Percentiles rank a stretch among this genome's conserved stretches.
Conservation (phyloP, 106 monocot genomes). For the Acanthochlamys bracteata region DNA sequence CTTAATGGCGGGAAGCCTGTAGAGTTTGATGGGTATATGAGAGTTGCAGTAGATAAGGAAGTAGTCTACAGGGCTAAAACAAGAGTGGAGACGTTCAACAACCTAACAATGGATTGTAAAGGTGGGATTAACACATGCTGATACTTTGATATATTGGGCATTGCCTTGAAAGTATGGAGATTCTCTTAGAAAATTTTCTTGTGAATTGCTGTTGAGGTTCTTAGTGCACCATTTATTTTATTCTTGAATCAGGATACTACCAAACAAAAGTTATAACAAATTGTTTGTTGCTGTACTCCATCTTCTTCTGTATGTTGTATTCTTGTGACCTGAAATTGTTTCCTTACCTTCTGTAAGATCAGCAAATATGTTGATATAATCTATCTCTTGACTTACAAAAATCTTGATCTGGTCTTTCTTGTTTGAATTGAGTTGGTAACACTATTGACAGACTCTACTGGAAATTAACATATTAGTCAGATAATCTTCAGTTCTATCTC, state of each 20-base stretch:
- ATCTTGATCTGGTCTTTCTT: neutral
- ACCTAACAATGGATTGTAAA: constrained; percentile 70
- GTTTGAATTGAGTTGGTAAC: neutral
- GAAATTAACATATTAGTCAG: no score
- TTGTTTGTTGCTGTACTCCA: neutral
- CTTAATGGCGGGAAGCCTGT: constrained; percentile 52
- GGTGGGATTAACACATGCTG: constrained; percentile 70
- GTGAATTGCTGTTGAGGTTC: constrained; percentile 4
- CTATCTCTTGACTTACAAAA: neutral
- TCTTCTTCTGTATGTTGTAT: neutral
- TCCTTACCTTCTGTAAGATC: neutral
- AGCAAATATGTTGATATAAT: no score
- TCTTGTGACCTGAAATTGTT: neutral
- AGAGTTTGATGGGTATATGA: constrained; percentile 73
- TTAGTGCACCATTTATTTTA: neutral
- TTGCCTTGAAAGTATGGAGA: neutral
- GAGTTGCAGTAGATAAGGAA: constrained; percentile 72
- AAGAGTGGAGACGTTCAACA: constrained; percentile 69
- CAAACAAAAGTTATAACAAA: neutral
- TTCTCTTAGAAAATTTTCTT: neutral
- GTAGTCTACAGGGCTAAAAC: constrained; percentile 68
- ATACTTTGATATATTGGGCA: neutral
- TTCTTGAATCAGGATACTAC: neutral
- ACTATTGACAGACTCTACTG: no score
- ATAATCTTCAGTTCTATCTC: no score